These are phyloP conservation scores for Xylaria telfairii DNA, from an alignment of 495 filamentous ascomycete species.

Conservation along the genomic window DNA sequence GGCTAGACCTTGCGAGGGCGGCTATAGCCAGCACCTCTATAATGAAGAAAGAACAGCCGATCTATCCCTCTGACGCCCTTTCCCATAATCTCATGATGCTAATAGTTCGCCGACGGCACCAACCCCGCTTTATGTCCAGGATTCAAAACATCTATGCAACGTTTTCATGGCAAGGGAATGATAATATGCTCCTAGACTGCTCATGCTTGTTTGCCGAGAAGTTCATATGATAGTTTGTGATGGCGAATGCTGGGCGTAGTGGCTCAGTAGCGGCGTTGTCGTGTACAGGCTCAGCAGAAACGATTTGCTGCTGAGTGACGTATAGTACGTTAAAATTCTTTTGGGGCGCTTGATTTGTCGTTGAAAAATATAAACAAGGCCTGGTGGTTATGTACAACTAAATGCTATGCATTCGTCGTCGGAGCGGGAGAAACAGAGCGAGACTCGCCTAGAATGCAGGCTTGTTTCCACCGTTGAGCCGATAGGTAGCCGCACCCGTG, in stretches of 20 bases:
- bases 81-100: slow-evolving; percentile 1
- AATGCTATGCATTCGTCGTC: slow-evolving; percentile 27
- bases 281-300: not conserved
- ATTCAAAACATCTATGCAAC: slow-evolving; percentile 24
- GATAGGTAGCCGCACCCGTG: slow-evolving; percentile 28
- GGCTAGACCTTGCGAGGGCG: not conserved
- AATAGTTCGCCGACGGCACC: slow-evolving; percentile 7
- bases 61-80: slow-evolving; percentile 22
- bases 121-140: slow-evolving; percentile 18
- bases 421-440: slow-evolving; percentile 25
- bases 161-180: not conserved
- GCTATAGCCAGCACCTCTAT: slow-evolving; percentile 2
- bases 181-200: not conserved
- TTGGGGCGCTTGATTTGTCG: not conserved
- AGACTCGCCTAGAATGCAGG: slow-evolving; percentile 39
- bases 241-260: not conserved
- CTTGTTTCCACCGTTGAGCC: slow-evolving; percentile 41
- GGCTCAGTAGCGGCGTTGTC: not conserved
- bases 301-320: not conserved
- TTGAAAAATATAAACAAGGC: not conserved
- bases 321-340: not conserved
- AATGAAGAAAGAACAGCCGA: slow-evolving; percentile 3
- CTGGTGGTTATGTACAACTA: slow-evolving; percentile 8
- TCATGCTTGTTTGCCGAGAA: not conserved
- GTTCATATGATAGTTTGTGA: not conserved